Evolutionary conservation across 345 rosid genomes (phyloP).

Genomic region (Luvunga scandens): DNA sequence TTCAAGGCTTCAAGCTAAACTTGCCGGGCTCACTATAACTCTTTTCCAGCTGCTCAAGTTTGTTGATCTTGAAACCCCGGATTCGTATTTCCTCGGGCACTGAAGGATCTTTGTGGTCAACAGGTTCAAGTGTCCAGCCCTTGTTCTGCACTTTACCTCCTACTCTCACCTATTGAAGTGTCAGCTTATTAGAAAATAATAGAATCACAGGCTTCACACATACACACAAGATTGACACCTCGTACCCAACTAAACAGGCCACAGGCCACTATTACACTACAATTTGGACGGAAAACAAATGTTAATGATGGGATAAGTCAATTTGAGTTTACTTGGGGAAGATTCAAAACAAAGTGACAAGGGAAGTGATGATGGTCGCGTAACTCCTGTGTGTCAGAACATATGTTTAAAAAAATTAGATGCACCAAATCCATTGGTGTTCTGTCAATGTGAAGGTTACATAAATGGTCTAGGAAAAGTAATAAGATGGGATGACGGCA

Average conservation of each 20-base stretch:
- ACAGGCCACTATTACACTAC: background rate
- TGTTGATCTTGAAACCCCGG: slow-evolving; percentile 76
- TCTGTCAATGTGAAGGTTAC: background rate
- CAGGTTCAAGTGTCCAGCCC: slow-evolving; percentile 74
- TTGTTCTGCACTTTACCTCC: slow-evolving; percentile 70
- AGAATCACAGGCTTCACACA: background rate
- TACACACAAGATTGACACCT: background rate
- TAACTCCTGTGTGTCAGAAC: background rate
- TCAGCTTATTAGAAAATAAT: background rate
- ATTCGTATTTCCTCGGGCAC: slow-evolving; percentile 73
- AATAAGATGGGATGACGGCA: background rate
- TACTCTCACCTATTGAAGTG: slow-evolving; percentile 51
- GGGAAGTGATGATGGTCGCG: background rate
- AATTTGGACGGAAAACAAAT: background rate
- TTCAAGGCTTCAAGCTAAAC: slow-evolving; percentile 37
- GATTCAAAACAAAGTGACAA: background rate
- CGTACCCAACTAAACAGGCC: background rate
- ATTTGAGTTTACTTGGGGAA: background rate
- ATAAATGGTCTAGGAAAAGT: background rate
- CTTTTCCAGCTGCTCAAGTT: slow-evolving; percentile 65
- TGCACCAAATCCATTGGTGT: background rate
- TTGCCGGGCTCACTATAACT: slow-evolving; percentile 52
- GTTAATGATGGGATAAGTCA: background rate
- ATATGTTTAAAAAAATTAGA: background rate
- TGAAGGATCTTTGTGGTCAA: slow-evolving; percentile 67